Conservation (phyloP, 345 rosid species). For the Lepidium didymum region DNA sequence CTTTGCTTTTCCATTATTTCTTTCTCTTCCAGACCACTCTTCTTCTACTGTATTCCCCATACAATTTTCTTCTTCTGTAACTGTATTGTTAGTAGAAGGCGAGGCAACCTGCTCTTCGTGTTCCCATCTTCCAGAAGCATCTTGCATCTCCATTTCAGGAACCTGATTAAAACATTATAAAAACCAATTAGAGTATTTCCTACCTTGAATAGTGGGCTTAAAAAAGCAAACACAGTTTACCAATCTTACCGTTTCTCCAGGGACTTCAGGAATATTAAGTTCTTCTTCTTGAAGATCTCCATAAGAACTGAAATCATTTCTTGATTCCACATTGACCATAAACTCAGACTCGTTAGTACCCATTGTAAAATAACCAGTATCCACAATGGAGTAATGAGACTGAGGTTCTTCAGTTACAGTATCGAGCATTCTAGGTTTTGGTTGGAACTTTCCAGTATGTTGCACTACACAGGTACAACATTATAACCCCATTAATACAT, state of each 20-base stretch:
- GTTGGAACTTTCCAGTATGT: slow-evolving; percentile 36
- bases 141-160: slow-evolving; percentile 12
- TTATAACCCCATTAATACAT: not conserved
- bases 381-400: slow-evolving; percentile 30
- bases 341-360: slow-evolving; percentile 21
- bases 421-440: slow-evolving; percentile 38
- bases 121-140: slow-evolving; percentile 16
- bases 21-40: slow-evolving; percentile 21
- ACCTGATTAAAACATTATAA: not conserved
- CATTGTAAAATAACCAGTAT: slow-evolving; percentile 4
- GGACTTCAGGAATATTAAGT: slow-evolving; percentile 19
- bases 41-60: slow-evolving; percentile 24
- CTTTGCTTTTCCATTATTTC: not conserved
- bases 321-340: slow-evolving; percentile 23
- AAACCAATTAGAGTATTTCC: not conserved
- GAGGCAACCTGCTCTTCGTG: slow-evolving; percentile 4
- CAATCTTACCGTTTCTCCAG: slow-evolving; percentile 34
- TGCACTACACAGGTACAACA: slow-evolving; percentile 19
- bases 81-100: slow-evolving; percentile 8
- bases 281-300: slow-evolving; percentile 15
- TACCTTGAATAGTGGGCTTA: not conserved
- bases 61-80: slow-evolving; percentile 2
- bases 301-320: slow-evolving; percentile 1
- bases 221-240: not conserved
- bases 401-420: slow-evolving; percentile 25